Evolutionary conservation across 2,329 filamentous ascomycete genomes (phyloP), one percentile per base, ranked within the genome.

Genomic region (Xylaria digitata): DNA sequence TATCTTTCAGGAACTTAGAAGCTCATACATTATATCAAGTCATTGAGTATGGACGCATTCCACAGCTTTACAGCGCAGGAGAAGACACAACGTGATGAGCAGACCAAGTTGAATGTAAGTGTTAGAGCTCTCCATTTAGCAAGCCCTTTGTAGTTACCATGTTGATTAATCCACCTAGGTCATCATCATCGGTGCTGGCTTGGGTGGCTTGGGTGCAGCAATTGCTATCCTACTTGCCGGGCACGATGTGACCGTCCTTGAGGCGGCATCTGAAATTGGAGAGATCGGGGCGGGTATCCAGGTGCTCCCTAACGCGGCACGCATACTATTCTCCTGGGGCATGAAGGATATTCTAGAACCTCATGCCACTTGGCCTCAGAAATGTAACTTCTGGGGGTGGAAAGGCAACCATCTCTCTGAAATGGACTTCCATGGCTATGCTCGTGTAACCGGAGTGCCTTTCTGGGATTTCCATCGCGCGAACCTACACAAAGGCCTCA

Each of bases 401-500:
- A 85, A 84, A 61, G 85, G 85, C 3, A 80, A 85, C 30, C 69
- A 74, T 19, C 78, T 87, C 7, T 82, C 82, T 0, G 73, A 76
- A 0, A 81, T 86, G 78, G 79, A 86, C 68, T 86, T 85, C 56
- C 72, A 81, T 15, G 79, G 78, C 1, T 82, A 80, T 15, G 74
- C 76, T 17, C 67, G 68, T 15, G 75, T 71, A 9, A 49, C 70
- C 1, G 80, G 80, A 2, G 80, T 77, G 32, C 83, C 80, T 26
- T 87, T 86, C 70, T 84, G 83, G 76, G 85, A 87, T 68, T 86
- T 87, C 46, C 85, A 87, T 70, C 81, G 85, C 9, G 83, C 84
- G 2, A 82, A 85, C 66, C 71, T 87, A 21, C 85, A 87, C 46
- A 77, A 75, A 40, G 81, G 80, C 46, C 76, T 87, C 5, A 71